Percentiles rank a stretch among this genome's conserved stretches.
phyloP scores from a whole-genome alignment of 2,329 filamentous ascomycete species.

The Fusarium incarnatum region DNA sequence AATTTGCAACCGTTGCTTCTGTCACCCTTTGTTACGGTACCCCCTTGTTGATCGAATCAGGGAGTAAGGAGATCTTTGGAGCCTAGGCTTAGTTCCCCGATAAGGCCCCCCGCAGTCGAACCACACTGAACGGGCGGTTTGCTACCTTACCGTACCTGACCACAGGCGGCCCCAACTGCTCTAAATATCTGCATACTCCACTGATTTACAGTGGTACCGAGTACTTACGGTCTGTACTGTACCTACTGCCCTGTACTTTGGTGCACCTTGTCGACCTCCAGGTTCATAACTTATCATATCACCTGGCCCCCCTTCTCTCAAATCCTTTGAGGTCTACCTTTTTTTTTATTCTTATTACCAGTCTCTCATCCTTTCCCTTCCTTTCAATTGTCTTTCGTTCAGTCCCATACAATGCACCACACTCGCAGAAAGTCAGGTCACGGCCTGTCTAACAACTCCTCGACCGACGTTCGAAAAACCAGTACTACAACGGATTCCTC shows the following conservation, averaged over 20 bases:
- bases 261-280: conserved; percentile 20
- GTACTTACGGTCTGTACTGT: conserved; percentile 37
- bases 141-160: conserved; percentile 15
- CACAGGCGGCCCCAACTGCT: conserved; percentile 32
- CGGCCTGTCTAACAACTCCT: conserved; percentile 63
- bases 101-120: conserved; percentile 47
- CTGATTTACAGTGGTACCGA: conserved; percentile 40
- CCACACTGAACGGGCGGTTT: conserved; percentile 41
- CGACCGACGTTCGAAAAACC: conserved; percentile 66
- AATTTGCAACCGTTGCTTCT: conserved; percentile 34
- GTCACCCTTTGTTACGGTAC: conserved; percentile 13
- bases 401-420: conserved; percentile 62
- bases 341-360: conserved; percentile 8
- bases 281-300: conserved; percentile 41
- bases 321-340: conserved; percentile 33
- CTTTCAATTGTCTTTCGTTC: conserved; percentile 11
- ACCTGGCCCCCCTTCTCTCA: conserved; percentile 26
- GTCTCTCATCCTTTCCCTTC: conserved; percentile 19
- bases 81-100: conserved; percentile 29
- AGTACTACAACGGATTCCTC: conserved; percentile 59
- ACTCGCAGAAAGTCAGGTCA: conserved; percentile 68
- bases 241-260: neutral
- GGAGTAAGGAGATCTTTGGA: conserved; percentile 42
- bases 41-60: conserved; percentile 40
- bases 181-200: conserved; percentile 37